Evolutionary conservation across 768 basidiomycete species (phyloP).

Genomic region (Naematelia encephala): DNA sequence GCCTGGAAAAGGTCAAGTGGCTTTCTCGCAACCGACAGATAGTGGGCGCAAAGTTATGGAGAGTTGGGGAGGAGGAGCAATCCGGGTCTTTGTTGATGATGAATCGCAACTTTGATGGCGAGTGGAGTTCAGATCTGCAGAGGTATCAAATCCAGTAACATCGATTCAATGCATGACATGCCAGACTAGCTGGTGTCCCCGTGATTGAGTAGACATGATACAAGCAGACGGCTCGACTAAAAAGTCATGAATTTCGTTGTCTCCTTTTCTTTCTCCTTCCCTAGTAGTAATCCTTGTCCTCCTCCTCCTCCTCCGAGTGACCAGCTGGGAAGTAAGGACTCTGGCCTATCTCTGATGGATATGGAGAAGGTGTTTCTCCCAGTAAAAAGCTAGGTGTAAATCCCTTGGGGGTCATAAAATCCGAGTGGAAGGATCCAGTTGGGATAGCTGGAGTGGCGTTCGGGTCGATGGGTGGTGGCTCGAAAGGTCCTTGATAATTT

Average conservation of each 20-base stretch:
- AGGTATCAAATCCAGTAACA: too few species aligned
- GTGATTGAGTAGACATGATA: too few species aligned
- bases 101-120: conserved; percentile 37
- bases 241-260: too few species aligned
- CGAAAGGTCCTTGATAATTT: background rate
- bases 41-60: conserved; percentile 44
- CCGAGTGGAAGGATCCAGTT: background rate
- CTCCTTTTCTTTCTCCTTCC: too few species aligned
- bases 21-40: conserved; percentile 48
- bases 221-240: too few species aligned
- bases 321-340: too few species aligned
- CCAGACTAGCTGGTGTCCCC: too few species aligned
- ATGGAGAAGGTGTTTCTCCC: background rate
- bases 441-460: background rate
- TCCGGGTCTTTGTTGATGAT: conserved; percentile 49
- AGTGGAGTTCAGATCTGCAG: too few species aligned
- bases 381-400: background rate
- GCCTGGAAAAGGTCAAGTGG: conserved; percentile 37
- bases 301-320: too few species aligned
- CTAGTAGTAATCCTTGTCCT: too few species aligned
- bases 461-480: background rate
- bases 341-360: background rate
- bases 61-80: conserved; percentile 40
- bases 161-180: background rate
- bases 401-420: background rate